Base-by-base conservation (phyloP, 202 grass and related monocot genomes). In the Bolboschoenoplectus hybrid region DNA sequence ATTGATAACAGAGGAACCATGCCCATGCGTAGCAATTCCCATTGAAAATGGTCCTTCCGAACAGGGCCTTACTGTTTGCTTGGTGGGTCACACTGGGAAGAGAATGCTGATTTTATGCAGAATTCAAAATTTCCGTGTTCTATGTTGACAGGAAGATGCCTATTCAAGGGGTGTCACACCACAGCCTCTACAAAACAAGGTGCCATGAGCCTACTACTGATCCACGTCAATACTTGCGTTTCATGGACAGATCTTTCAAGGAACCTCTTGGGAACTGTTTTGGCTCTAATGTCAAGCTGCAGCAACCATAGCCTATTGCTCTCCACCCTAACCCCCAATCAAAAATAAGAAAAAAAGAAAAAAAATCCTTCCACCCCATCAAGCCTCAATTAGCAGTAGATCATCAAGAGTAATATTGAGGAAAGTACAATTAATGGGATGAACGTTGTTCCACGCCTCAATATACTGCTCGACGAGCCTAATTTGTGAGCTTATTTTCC, bases 41-140 rank as follows among this genome's bases (percentile, higher is more conserved):
- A 26, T 26, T 26, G 26, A 26, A 26, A 26, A 26, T 26, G 26
- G 26, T 26, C 26, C 26, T 26, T 0, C 26, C 26, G 26, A 26
- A 26, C 26, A 26, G 26, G 26, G 26, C 0, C 26, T 77, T 57
- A 17, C 32, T 56, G 50, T 36, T 40, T 39, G 51, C 14, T 78
- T 40, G 74, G 7, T 40, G 89, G 93, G 93, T 65, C 79, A 77
- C 62, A 88, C 88, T 44, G 75, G 84, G 58, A 88, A 86, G 51
- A 66, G 32, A 53, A 77, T 38, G 55, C 11, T 16, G 50, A 77
- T 55, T 26, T 56, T 38, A 55, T 39, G 5, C 49, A 36, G 12
- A 56, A 56, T 74, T 77, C 12, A 32, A 56, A 16, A 56, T 55
- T 7, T 76, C 36, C 11, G 2, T 13, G 12, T 52, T 53, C 39